A percentile compares a stretch with the other conserved stretches of the same genome.
phyloP scores from a whole-genome alignment of 106 monocot genomes.

The Dendrobium huoshanense region DNA sequence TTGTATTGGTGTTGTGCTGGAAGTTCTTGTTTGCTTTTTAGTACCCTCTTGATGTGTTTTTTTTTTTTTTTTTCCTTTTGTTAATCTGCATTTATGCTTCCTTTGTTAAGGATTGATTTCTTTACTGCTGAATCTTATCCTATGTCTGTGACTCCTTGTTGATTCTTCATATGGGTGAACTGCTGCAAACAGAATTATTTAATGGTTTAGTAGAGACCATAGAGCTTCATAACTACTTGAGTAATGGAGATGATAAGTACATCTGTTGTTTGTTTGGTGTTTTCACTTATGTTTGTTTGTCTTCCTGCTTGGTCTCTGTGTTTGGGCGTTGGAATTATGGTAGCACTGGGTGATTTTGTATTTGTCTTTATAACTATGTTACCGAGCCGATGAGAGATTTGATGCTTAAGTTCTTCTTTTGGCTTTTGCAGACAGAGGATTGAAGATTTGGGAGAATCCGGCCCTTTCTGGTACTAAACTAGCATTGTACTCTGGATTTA shows the following conservation, averaged over 20 bases:
- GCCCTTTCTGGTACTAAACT: not conserved
- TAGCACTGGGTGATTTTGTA: not conserved
- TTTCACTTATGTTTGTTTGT: not conserved
- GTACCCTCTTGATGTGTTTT: no score
- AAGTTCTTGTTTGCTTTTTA: no score
- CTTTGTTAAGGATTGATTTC: not conserved
- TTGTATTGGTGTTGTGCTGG: no score
- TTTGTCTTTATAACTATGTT: not conserved
- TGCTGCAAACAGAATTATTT: no score
- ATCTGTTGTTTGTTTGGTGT: no score
- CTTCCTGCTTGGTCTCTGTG: not conserved
- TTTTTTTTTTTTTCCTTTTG: not conserved
- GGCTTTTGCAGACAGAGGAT: not conserved
- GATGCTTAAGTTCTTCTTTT: not conserved
- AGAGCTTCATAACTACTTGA: no score
- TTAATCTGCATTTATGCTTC: not conserved
- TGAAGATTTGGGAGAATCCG: not conserved
- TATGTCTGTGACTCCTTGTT: not conserved
- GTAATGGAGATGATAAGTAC: no score
- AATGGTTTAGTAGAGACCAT: no score
- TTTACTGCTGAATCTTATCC: not conserved
- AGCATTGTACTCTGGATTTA: not conserved
- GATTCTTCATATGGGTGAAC: not conserved
- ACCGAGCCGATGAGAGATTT: not conserved
- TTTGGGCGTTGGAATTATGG: not conserved